Percentiles rank a stretch among this genome's conserved stretches.
These are phyloP conservation scores for Salvia rosmarinus DNA, from an alignment of 257 asterid genomes.

Conservation along the genomic window DNA sequence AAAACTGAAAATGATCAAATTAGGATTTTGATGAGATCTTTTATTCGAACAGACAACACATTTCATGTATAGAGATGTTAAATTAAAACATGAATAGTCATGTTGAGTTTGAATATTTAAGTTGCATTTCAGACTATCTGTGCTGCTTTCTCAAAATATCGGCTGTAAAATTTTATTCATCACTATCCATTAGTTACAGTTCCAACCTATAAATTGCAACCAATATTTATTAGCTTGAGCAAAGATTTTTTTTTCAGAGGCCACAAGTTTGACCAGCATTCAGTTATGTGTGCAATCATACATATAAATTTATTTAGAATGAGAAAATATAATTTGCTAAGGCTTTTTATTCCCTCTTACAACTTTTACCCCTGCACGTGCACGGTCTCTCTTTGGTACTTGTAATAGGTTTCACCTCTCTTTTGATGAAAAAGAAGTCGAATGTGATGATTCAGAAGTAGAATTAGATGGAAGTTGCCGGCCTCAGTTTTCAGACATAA, in stretches of 20 bases:
- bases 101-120: not conserved
- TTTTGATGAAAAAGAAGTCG: constrained; percentile 59
- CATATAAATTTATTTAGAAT: no score
- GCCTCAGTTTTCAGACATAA: constrained; percentile 72
- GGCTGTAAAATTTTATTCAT: not conserved
- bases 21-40: not conserved
- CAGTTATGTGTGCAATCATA: not conserved
- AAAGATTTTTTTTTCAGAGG: not conserved
- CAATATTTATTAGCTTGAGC: not conserved
- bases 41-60: not conserved
- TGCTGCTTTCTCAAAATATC: constrained; percentile 5
- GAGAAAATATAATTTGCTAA: not conserved
- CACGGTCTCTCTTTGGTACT: constrained; percentile 4
- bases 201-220: not conserved
- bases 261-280: not conserved
- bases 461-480: constrained; percentile 57
- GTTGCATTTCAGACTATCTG: not conserved
- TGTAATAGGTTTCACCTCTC: constrained; percentile 66
- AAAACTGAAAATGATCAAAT: not conserved
- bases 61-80: not conserved
- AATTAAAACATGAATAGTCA: not conserved
- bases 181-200: not conserved
- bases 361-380: constrained; percentile 20
- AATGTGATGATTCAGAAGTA: constrained; percentile 51
- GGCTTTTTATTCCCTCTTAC: not conserved